Evolutionary conservation across 768 basidiomycete genomes (phyloP).

Genomic region (Dacryopinax primogenitus): DNA sequence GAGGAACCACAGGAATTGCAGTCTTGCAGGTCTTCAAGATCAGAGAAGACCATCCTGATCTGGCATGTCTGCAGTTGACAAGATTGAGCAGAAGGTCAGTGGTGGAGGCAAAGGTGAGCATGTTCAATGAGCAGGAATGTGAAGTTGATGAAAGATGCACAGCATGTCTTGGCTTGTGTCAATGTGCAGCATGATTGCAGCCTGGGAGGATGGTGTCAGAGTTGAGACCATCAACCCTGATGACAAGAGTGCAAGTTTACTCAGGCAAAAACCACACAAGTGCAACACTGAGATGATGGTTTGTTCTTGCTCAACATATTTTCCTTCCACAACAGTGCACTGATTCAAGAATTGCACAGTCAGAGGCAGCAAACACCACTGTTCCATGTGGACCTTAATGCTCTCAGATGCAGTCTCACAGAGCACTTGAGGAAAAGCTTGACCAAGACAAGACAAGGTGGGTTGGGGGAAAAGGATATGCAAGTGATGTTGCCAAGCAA

Average conservation of each 20-base stretch:
- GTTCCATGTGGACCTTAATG: no score
- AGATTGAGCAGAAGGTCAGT: neutral
- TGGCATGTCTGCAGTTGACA: conserved; percentile 3
- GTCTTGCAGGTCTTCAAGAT: neutral
- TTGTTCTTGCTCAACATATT: conserved; percentile 18
- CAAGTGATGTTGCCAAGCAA: no score
- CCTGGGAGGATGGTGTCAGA: conserved; percentile 5
- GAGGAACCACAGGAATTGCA: neutral
- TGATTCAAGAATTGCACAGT: no score
- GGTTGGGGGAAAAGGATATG: no score
- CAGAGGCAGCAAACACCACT: no score
- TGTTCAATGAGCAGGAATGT: neutral
- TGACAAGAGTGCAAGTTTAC: conserved; percentile 16
- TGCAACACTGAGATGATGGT: conserved; percentile 16
- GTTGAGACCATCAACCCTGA: neutral
- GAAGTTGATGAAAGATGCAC: neutral
- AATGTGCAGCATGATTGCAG: conserved; percentile 21
- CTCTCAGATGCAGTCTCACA: no score
- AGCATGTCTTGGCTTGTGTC: conserved; percentile 12
- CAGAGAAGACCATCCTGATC: conserved; percentile 8
- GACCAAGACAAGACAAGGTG: no score
- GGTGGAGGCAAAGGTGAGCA: neutral
- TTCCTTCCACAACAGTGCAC: conserved; percentile 14
- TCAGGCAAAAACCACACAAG: neutral
- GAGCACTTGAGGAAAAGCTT: no score